phyloP scores from a whole-genome alignment of 352 stramenopile species.

The Phytophthora podocarpi region DNA sequence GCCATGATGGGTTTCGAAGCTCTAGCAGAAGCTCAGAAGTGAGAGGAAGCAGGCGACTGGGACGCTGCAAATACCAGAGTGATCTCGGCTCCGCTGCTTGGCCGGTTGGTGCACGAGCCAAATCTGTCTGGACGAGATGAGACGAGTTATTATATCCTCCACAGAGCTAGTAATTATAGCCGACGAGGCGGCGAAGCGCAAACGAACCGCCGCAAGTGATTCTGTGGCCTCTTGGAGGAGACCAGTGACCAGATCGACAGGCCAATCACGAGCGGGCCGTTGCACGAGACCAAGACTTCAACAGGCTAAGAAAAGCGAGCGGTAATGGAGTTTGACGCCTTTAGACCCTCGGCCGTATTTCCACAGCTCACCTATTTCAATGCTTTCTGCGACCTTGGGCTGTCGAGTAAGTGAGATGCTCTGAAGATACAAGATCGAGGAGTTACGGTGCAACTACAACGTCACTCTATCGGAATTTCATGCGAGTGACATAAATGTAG shows the following conservation, averaged over 20 bases:
- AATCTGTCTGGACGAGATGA: too few species aligned
- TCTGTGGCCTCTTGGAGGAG: too few species aligned
- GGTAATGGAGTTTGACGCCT: background rate
- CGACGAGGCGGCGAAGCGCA: background rate
- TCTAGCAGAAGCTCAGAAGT: constrained; percentile 7
- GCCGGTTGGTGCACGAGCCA: too few species aligned
- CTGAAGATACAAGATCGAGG: constrained; percentile 1
- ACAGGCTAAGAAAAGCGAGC: constrained; percentile 23
- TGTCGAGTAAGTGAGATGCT: constrained; percentile 12
- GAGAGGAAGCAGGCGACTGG: background rate
- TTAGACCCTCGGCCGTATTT: too few species aligned
- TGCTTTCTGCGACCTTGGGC: too few species aligned
- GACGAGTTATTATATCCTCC: constrained; percentile 6
- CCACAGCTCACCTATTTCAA: too few species aligned
- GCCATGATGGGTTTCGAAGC: constrained; percentile 38
- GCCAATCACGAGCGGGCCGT: constrained; percentile 12
- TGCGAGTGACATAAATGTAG: background rate
- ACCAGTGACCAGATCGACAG: constrained; percentile 16
- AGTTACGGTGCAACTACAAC: background rate
- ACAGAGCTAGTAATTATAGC: constrained; percentile 27
- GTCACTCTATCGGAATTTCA: background rate
- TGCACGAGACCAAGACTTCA: constrained; percentile 1
- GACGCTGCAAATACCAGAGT: constrained; percentile 38
- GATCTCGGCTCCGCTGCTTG: constrained; percentile 1
- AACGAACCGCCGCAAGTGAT: too few species aligned